Conservation (phyloP, 2,329 filamentous ascomycete species). For the Fusarium papillatum region DNA sequence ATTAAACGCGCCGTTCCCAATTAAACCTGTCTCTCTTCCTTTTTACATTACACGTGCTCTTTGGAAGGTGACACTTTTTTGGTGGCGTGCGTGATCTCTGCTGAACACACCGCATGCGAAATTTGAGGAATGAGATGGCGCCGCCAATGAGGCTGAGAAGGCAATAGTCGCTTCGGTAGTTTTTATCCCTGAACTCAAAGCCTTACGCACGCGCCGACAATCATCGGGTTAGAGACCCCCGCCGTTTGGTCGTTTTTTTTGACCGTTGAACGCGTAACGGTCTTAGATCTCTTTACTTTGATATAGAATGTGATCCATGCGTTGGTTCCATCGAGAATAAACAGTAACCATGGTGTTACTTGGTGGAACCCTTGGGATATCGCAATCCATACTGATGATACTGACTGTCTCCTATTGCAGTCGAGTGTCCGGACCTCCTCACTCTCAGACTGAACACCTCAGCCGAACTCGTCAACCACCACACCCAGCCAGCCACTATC, state of each 20-base stretch:
- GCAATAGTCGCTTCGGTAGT: not conserved
- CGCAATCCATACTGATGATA: not conserved
- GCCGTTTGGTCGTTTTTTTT: not conserved
- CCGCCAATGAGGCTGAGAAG: not conserved
- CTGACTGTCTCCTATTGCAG: not conserved
- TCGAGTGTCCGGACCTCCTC: not conserved
- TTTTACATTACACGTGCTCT: not conserved
- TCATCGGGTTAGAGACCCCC: not conserved
- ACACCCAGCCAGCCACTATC: slow-evolving; percentile 24
- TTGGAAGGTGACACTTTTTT: not conserved
- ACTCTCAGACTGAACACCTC: not conserved
- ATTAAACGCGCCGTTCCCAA: not conserved
- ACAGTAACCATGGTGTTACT: not conserved
- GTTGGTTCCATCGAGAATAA: not conserved
- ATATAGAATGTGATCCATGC: not conserved
- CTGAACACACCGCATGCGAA: not conserved
- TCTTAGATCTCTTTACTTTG: not conserved
- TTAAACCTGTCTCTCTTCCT: not conserved
- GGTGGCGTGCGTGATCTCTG: not conserved
- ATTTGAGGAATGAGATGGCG: not conserved
- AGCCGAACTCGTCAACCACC: not conserved
- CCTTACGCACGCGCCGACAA: not conserved
- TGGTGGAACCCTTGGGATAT: not conserved
- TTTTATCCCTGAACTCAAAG: not conserved
- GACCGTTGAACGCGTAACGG: not conserved